Percentiles rank a stretch among this genome's conserved stretches.
These are phyloP conservation scores for Teunomyces funiuensis DNA, from an alignment of 805 yeast genomes.

Conservation along the genomic window DNA sequence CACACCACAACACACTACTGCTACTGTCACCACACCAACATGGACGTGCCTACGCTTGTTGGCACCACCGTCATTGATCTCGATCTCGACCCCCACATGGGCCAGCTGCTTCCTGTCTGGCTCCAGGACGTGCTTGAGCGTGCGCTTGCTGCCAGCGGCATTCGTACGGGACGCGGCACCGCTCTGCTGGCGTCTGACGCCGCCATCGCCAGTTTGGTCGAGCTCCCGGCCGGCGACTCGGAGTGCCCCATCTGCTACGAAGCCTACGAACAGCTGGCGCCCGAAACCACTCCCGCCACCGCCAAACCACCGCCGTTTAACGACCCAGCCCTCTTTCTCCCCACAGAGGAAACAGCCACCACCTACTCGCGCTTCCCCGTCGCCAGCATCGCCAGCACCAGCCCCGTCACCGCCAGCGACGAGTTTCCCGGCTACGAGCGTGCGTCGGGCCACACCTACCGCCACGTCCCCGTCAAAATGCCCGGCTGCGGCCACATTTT, in stretches of 20 bases:
- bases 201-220: conserved; percentile 35
- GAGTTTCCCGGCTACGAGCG: conserved; percentile 27
- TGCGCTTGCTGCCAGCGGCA: conserved; percentile 32
- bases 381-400: conserved; percentile 21
- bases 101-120: conserved; percentile 30
- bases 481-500: conserved; percentile 44
- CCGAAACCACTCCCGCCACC: background rate
- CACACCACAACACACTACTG: too few relatives aligned
- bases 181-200: conserved; percentile 37
- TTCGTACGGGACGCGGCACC: conserved; percentile 15
- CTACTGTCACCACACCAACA: background rate
- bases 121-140: conserved; percentile 34
- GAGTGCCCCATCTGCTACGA: conserved; percentile 46
- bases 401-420: conserved; percentile 20
- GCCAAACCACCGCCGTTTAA: conserved; percentile 15
- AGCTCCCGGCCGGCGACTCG: conserved; percentile 17
- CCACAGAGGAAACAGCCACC: conserved; percentile 26
- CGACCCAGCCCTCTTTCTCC: conserved; percentile 35
- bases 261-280: conserved; percentile 19
- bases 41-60: conserved; percentile 4
- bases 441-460: conserved; percentile 14
- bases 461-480: conserved; percentile 39
- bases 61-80: conserved; percentile 17
- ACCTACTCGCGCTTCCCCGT: conserved; percentile 29
- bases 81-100: conserved; percentile 11